Conservation (phyloP, 2,329 filamentous ascomycete genomes). For the Beauveria sp. region DNA sequence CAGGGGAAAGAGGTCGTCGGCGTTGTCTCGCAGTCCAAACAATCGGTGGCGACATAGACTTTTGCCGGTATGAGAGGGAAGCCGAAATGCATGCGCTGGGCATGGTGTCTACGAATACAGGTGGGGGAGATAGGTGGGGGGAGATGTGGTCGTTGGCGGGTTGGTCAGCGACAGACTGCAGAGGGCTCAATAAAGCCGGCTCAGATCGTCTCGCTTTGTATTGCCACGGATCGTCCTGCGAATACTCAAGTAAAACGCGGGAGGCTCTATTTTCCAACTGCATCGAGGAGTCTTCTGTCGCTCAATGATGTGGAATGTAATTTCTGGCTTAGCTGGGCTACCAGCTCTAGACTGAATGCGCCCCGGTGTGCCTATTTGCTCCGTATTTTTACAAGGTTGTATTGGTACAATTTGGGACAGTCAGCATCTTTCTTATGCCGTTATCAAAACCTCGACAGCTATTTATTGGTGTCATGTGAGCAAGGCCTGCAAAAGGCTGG, state of each 20-base stretch:
- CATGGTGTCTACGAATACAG: neutral
- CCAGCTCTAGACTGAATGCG: neutral
- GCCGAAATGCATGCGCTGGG: neutral
- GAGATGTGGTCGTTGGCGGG: neutral
- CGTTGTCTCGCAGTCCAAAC: neutral
- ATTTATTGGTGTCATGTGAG: neutral
- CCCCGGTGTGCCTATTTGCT: neutral
- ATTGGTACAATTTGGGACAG: neutral
- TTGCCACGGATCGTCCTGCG: neutral
- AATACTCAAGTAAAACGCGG: neutral
- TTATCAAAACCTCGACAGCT: neutral
- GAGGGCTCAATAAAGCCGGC: neutral
- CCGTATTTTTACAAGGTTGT: neutral
- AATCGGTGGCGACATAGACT: neutral
- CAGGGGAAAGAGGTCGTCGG: neutral
- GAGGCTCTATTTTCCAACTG: neutral
- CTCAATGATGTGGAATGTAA: neutral
- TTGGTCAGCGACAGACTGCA: constrained; percentile 3
- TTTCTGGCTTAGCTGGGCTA: neutral
- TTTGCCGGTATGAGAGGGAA: neutral
- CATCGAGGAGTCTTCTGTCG: neutral
- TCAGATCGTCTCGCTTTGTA: neutral
- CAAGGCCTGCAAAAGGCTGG: neutral
- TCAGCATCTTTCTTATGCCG: neutral
- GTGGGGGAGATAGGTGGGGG: neutral